These are phyloP conservation scores for California macrophylla DNA, from an alignment of 441 rosid species.

Conservation along the genomic window DNA sequence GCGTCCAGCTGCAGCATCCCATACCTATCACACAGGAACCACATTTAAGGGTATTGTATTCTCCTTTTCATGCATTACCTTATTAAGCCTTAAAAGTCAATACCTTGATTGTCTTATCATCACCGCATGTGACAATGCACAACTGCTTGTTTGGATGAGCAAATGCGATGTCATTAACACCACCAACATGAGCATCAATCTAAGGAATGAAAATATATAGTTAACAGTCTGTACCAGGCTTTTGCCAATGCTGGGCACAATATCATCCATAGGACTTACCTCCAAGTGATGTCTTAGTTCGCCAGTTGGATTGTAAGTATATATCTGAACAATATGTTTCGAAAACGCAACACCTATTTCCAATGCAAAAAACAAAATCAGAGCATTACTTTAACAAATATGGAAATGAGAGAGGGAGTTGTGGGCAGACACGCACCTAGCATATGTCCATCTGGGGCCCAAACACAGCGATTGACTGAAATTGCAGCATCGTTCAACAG, in stretches of 20 bases:
- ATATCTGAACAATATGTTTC: slow-evolving; percentile 66
- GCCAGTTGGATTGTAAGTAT: slow-evolving; percentile 49
- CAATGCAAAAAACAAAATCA: slow-evolving; percentile 1
- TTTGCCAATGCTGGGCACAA: neutral
- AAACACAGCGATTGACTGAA: slow-evolving; percentile 66
- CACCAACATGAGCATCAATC: slow-evolving; percentile 76
- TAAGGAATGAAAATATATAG: slow-evolving; percentile 11
- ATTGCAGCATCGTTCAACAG: slow-evolving; percentile 43
- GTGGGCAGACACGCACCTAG: slow-evolving; percentile 39
- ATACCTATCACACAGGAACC: slow-evolving; percentile 38
- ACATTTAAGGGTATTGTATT: neutral
- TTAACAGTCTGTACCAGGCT: neutral
- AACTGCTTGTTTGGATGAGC: slow-evolving; percentile 59
- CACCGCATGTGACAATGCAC: slow-evolving; percentile 63
- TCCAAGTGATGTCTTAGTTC: slow-evolving; percentile 59
- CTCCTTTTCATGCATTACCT: neutral
- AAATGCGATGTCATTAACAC: slow-evolving; percentile 67
- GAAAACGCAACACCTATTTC: slow-evolving; percentile 76
- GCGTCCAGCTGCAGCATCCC: slow-evolving; percentile 57
- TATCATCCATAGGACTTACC: slow-evolving; percentile 35
- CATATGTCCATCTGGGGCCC: slow-evolving; percentile 80
- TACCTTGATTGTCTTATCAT: slow-evolving; percentile 63
- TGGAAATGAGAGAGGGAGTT: neutral
- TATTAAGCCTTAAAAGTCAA: neutral
- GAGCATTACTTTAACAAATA: slow-evolving; percentile 1